phyloP scores from a whole-genome alignment of 1,284 basidiomycete genomes.

The Cryptococcus floricola region DNA sequence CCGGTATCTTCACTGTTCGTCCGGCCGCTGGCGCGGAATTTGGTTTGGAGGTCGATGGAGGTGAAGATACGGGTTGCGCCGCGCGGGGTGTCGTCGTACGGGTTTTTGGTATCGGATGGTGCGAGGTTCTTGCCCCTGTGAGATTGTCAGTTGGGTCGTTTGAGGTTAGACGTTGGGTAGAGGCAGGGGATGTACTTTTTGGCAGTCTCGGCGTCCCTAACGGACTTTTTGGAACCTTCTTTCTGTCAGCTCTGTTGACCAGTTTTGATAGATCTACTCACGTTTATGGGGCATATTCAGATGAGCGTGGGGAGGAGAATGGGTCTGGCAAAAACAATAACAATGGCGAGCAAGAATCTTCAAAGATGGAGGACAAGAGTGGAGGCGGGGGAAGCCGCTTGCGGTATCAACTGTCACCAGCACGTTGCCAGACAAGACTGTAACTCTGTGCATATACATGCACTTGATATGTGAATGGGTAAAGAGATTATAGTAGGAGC shows the following conservation, averaged over 20 bases:
- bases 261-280: conserved; percentile 11
- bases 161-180: background rate
- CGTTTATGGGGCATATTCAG: conserved; percentile 47
- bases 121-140: conserved; percentile 43
- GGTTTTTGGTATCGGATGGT: conserved; percentile 19
- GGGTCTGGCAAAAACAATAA: no score
- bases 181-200: conserved; percentile 29
- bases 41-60: conserved; percentile 30
- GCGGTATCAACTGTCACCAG: no score
- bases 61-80: conserved; percentile 42
- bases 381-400: background rate
- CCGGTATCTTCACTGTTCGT: conserved; percentile 39
- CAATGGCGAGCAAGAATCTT: no score
- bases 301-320: background rate
- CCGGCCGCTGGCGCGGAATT: conserved; percentile 36
- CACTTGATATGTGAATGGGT: no score
- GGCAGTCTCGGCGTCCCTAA: conserved; percentile 34
- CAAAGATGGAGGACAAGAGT: background rate
- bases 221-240: conserved; percentile 44
- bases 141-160: background rate
- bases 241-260: no score
- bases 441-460: no score
- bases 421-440: no score
- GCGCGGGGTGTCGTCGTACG: conserved; percentile 40
- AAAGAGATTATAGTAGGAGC: no score